Conservation (phyloP, 345 rosid species). For the Brassica napus region DNA sequence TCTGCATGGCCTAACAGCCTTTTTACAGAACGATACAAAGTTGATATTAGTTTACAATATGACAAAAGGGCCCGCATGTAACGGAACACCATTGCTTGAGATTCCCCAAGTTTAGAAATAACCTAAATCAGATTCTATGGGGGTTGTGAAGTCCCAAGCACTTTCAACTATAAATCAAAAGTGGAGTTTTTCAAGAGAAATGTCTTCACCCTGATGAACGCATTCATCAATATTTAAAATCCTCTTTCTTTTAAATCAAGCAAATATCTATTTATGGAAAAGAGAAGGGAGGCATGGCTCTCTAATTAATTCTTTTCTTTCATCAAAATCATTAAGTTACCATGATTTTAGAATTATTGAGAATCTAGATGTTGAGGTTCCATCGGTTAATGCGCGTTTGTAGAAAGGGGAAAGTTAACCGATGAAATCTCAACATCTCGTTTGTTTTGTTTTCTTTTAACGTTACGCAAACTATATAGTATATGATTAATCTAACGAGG, state of each 20-base stretch:
- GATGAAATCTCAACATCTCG: conserved; percentile 25
- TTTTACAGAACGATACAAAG: conserved; percentile 8
- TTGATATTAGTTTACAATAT: neutral
- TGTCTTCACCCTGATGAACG: conserved; percentile 26
- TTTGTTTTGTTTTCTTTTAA: neutral
- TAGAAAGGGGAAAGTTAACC: conserved; percentile 36
- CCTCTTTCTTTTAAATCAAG: conserved; percentile 22
- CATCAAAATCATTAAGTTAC: neutral
- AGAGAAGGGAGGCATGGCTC: conserved; percentile 36
- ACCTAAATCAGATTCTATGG: conserved; percentile 18
- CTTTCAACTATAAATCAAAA: conserved; percentile 28
- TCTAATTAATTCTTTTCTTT: neutral
- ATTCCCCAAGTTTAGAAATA: conserved; percentile 31
- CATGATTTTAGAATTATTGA: neutral
- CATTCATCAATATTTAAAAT: conserved; percentile 22
- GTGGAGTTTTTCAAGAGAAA: neutral
- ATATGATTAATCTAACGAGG: neutral
- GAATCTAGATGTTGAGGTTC: conserved; percentile 25
- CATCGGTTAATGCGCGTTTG: conserved; percentile 35
- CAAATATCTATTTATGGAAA: conserved; percentile 31
- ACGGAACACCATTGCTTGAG: conserved; percentile 28
- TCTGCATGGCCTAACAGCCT: conserved; percentile 7
- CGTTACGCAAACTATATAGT: neutral
- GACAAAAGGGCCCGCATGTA: neutral
- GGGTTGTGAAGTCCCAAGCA: neutral